A percentile compares a stretch with the other conserved stretches of the same genome.
These are phyloP conservation scores for Rutstroemia sydowiana DNA, from an alignment of 2,329 filamentous ascomycete species.

Conservation along the genomic window DNA sequence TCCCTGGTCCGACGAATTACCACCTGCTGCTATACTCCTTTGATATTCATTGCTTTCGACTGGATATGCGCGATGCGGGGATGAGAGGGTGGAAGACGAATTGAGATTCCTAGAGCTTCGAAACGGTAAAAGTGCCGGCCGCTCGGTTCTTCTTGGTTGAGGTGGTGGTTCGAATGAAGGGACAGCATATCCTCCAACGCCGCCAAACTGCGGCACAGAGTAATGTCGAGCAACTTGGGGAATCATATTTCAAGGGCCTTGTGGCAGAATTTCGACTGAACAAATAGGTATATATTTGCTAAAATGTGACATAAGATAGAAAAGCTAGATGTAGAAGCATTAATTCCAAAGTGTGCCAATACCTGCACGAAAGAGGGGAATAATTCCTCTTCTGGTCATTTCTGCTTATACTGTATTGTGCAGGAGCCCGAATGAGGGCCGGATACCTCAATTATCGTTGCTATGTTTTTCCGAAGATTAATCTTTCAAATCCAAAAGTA, in stretches of 20 bases:
- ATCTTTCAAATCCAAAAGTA: too few relatives aligned
- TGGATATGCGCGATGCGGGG: constrained; percentile 23
- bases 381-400: constrained; percentile 27
- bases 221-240: constrained; percentile 38
- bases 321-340: constrained; percentile 17
- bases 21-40: constrained; percentile 11
- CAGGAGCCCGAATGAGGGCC: constrained; percentile 9
- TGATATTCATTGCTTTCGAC: constrained; percentile 19
- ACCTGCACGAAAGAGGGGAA: constrained; percentile 30
- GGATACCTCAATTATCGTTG: neutral
- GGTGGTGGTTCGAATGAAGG: constrained; percentile 22
- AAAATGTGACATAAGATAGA: constrained; percentile 14
- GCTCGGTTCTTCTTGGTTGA: constrained; percentile 18
- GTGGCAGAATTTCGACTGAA: constrained; percentile 10
- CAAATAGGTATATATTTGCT: constrained; percentile 16
- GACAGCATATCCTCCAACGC: constrained; percentile 22
- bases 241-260: constrained; percentile 35
- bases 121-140: constrained; percentile 20
- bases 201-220: constrained; percentile 29
- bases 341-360: constrained; percentile 27
- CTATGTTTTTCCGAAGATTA: neutral
- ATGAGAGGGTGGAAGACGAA: constrained; percentile 15
- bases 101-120: constrained; percentile 25
- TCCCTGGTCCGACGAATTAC: constrained; percentile 38
- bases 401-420: constrained; percentile 22